These are phyloP conservation scores for Venturiaceae sp. DNA, from an alignment of 2,329 filamentous ascomycete species.

Conservation along the genomic window DNA sequence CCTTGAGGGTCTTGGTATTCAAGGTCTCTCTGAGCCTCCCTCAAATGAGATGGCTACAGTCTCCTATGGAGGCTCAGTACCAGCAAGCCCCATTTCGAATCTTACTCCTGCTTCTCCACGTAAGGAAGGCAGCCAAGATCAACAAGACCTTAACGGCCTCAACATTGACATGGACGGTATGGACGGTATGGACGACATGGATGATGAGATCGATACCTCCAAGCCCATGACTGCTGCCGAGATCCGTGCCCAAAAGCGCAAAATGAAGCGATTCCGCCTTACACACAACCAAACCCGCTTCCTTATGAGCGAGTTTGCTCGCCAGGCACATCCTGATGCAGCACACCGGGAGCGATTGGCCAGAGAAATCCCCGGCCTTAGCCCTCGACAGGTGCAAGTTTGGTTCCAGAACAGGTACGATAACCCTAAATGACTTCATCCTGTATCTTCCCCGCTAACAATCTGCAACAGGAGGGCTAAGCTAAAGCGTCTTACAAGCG, in stretches of 20 bases:
- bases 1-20: slow-evolving; percentile 18
- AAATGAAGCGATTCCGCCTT: slow-evolving; percentile 73
- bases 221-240: slow-evolving; percentile 34
- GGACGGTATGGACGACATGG: slow-evolving; percentile 12
- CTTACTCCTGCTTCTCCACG: slow-evolving; percentile 33
- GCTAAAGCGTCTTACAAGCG: slow-evolving; percentile 50
- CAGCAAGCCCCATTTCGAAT: slow-evolving; percentile 35
- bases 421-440: neutral
- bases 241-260: slow-evolving; percentile 38
- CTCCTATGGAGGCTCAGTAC: slow-evolving; percentile 32
- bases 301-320: slow-evolving; percentile 92
- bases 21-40: slow-evolving; percentile 18
- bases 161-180: slow-evolving; percentile 18
- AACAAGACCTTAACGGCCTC: slow-evolving; percentile 29
- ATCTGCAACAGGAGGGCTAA: slow-evolving; percentile 42
- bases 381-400: slow-evolving; percentile 87
- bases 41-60: slow-evolving; percentile 22
- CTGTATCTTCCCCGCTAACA: slow-evolving; percentile 12
- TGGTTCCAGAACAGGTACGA: slow-evolving; percentile 95
- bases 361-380: slow-evolving; percentile 82
- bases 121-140: slow-evolving; percentile 21
- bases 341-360: slow-evolving; percentile 81
- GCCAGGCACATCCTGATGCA: slow-evolving; percentile 88
- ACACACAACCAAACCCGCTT: slow-evolving; percentile 97
- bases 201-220: slow-evolving; percentile 14